Base-by-base conservation (phyloP, 768 basidiomycete species). In the Plicaturopsis crispa region DNA sequence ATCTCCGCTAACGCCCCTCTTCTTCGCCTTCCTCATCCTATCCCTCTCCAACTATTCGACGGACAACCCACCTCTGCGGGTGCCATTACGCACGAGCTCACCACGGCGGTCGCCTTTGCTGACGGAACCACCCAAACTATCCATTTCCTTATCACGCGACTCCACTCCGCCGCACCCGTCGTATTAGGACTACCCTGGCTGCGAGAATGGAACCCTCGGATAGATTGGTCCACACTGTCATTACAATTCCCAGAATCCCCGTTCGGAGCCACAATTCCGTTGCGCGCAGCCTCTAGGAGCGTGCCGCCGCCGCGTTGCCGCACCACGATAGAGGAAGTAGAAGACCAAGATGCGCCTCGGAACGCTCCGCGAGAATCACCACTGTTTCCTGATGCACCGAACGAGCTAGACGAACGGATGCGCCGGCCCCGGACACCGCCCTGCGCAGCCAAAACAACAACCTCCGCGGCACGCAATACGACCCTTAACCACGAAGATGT, bases 61-160 rank as follows among this genome's bases (percentile, higher is more conserved):
- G 48, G 66, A 42, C 50, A 56, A 32, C 65, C 62, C 12, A 59
- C 67, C 23, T 51, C 59, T 16, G 64, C 60, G 34, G 68, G 68
- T 4, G 47, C 64, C 10, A 52, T 68, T 31, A 65, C 63, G 31
- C 59, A 65, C 23, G 58, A 65, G 37, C 48, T 66, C 21, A 41
- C 65, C 5, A 41, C 58, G 11, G 24, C 47, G 3, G 33, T 70
- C 5, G 34, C 38, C 2, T 43, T 62, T 32, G 36, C 47, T n/a
- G 26, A 50, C 30, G n/a, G n/a, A n/a, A n/a, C n/a, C n/a, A n/a
- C n/a, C n/a, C n/a, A n/a, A n/a, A n/a, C n/a, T n/a, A n/a, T n/a
- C n/a, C n/a, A n/a, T n/a, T n/a, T n/a, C n/a, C n/a, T n/a, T n/a
- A n/a, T n/a, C n/a, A n/a, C n/a, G n/a, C n/a, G n/a, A n/a, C n/a